These are phyloP conservation scores for Schwanniomyces sp. DNA, from an alignment of 805 yeast species.

Conservation along the genomic window DNA sequence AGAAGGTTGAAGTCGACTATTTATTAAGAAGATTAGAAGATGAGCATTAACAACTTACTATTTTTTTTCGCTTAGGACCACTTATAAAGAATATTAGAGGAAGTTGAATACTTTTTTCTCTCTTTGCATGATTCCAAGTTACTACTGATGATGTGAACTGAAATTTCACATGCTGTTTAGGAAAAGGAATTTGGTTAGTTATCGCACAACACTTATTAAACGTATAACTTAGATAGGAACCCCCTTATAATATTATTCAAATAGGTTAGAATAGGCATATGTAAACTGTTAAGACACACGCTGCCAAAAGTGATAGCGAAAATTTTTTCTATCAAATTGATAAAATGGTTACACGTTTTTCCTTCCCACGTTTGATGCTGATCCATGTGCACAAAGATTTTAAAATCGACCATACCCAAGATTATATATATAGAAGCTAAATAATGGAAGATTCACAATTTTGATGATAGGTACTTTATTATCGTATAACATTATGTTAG, in stretches of 20 bases:
- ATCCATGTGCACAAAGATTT: background rate
- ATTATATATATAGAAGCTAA: background rate
- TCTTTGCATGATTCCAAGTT: no score
- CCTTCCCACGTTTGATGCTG: background rate
- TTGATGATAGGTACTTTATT: no score
- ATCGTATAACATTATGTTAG: background rate
- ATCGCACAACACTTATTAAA: background rate
- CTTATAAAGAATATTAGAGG: no score
- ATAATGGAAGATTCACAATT: background rate
- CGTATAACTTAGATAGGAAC: background rate
- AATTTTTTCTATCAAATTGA: background rate
- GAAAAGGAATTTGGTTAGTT: no score
- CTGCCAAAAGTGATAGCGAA: background rate
- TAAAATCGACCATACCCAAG: background rate
- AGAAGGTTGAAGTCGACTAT: slow-evolving; percentile 93
- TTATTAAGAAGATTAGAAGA: slow-evolving; percentile 79
- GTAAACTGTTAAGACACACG: background rate
- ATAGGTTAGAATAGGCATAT: background rate
- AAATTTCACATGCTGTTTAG: no score
- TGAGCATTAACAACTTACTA: slow-evolving; percentile 20
- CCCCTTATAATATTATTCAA: background rate
- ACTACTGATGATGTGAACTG: no score
- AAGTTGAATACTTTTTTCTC: no score
- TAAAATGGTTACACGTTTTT: background rate
- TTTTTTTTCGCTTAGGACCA: background rate